Evolutionary conservation across 2,329 filamentous ascomycete genomes (phyloP).

Genomic region (Lachnum nothofagi): DNA sequence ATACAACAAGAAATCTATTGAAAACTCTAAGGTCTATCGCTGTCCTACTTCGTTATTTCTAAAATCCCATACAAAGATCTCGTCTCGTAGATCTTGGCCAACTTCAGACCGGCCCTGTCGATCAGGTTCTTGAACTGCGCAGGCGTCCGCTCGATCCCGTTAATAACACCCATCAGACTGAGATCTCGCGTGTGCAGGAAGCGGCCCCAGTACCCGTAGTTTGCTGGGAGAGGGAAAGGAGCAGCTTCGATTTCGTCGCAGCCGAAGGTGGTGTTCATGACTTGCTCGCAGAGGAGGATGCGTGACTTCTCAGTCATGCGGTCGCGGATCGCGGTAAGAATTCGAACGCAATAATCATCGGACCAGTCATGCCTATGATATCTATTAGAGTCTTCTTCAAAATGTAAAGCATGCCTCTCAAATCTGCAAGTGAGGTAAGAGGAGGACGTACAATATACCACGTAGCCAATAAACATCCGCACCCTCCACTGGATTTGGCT

Average conservation of each 20-base stretch:
- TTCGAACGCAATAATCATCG: no score
- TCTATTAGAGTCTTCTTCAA: no score
- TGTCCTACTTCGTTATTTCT: no score
- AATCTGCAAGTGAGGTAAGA: no score
- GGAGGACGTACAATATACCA: no score
- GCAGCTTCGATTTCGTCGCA: constrained; percentile 12
- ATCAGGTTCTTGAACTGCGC: constrained; percentile 20
- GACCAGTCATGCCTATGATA: no score
- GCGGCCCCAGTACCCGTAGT: constrained; percentile 31
- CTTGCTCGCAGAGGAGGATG: constrained; percentile 29
- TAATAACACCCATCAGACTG: constrained; percentile 30
- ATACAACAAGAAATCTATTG: no score
- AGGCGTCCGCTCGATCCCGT: constrained; percentile 33
- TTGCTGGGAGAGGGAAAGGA: constrained; percentile 26
- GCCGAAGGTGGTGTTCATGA: constrained; percentile 33
- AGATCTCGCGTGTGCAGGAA: constrained; percentile 31
- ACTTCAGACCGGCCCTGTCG: neutral
- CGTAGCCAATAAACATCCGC: no score
- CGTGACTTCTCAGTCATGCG: constrained; percentile 20
- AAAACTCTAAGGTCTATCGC: no score
- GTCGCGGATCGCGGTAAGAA: neutral
- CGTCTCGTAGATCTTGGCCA: neutral
- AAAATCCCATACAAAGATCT: no score
- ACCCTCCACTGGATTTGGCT: no score
- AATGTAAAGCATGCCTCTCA: no score